Conservation (phyloP, 2,329 filamentous ascomycete species). For the Sporothrix phasma region DNA sequence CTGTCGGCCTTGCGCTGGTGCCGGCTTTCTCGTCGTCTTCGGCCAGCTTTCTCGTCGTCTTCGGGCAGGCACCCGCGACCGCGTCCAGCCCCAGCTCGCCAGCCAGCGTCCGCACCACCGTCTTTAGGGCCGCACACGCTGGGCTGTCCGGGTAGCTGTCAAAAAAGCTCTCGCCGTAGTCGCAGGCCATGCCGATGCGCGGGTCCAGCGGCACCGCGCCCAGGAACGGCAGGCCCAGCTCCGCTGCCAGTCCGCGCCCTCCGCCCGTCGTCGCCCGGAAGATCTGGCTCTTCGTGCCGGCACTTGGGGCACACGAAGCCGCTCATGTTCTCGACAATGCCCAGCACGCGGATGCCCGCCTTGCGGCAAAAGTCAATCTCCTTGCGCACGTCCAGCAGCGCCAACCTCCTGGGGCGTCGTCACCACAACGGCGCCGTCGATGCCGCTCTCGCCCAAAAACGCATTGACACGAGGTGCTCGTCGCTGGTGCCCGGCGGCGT, state of each 20-base stretch:
- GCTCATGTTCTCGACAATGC: constrained; percentile 95
- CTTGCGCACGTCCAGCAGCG: constrained; percentile 84
- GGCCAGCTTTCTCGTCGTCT: constrained; percentile 27
- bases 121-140: constrained; percentile 70
- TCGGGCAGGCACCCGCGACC: constrained; percentile 43
- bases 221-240: constrained; percentile 80
- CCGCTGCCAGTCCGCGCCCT: constrained; percentile 65
- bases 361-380: constrained; percentile 97
- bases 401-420: constrained; percentile 93
- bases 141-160: constrained; percentile 90
- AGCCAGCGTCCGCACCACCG: constrained; percentile 66
- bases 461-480: constrained; percentile 89
- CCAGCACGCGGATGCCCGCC: constrained; percentile 78
- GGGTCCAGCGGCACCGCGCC: constrained; percentile 88
- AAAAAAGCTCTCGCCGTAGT: constrained; percentile 95
- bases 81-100: constrained; percentile 53
- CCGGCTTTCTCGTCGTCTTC: constrained; percentile 20
- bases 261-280: constrained; percentile 89
- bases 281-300: constrained; percentile 68
- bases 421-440: constrained; percentile 86
- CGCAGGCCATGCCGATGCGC: constrained; percentile 89
- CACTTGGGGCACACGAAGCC: constrained; percentile 95
- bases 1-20: not conserved
- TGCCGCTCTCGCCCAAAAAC: constrained; percentile 79
- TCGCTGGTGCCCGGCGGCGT: constrained; percentile 93